Evolutionary conservation across 148 eudicot species (phyloP).

Genomic region (Dianthus caryophyllus): DNA sequence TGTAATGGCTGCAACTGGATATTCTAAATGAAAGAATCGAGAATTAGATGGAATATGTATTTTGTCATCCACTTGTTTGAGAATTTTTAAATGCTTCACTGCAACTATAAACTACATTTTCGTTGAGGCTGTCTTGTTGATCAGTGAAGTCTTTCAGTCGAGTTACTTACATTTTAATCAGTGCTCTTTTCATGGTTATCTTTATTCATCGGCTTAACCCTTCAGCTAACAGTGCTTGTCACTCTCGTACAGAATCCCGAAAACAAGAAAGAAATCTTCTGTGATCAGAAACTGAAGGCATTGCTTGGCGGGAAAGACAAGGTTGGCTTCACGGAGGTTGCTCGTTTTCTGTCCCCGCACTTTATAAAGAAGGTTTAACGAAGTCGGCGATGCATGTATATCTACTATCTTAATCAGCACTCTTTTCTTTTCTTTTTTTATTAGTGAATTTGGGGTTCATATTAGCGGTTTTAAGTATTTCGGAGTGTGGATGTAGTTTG

Average conservation of each 20-base stretch:
- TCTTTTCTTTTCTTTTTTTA: background rate
- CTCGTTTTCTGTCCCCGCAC: constrained; percentile 42
- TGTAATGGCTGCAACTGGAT: background rate
- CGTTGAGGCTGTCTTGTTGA: background rate
- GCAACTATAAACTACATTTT: background rate
- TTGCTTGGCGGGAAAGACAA: constrained; percentile 54
- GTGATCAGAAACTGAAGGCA: constrained; percentile 62
- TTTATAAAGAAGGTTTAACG: constrained; percentile 36
- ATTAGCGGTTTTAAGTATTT: constrained; percentile 3
- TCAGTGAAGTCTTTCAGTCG: background rate
- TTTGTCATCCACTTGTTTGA: background rate
- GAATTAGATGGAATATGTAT: too few relatives aligned
- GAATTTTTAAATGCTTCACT: background rate
- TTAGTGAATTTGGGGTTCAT: constrained; percentile 2
- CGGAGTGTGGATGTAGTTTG: constrained; percentile 1
- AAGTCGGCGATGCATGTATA: background rate
- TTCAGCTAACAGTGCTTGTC: background rate
- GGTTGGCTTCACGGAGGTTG: constrained; percentile 48
- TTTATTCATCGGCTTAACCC: background rate
- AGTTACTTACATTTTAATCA: background rate
- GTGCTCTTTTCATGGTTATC: background rate
- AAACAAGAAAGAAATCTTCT: constrained; percentile 48
- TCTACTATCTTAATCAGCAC: background rate
- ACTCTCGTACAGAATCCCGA: constrained; percentile 44
- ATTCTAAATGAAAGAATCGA: background rate